phyloP scores from a whole-genome alignment of 495 filamentous ascomycete genomes.

The Staphylotrichum tortipilum region DNA sequence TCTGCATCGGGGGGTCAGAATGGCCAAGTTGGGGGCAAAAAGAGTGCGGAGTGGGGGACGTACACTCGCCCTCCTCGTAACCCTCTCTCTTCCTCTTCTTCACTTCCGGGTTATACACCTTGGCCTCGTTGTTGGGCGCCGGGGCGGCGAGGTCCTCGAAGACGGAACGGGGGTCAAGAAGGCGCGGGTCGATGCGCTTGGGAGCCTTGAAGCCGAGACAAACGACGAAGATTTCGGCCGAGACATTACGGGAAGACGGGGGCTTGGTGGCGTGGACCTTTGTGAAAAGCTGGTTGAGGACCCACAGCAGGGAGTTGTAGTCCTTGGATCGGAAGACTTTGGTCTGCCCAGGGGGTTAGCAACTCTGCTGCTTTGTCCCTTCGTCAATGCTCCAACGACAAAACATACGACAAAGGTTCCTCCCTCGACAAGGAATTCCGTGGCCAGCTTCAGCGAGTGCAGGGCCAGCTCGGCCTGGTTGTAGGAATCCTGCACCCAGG shows the following conservation, averaged over 20 bases:
- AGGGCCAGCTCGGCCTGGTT: conserved; percentile 93
- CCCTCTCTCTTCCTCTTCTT: conserved; percentile 96
- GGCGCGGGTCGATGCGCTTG: conserved; percentile 82
- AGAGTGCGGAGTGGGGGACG: neutral
- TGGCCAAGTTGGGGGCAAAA: neutral
- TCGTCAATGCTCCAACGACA: neutral
- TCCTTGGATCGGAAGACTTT: conserved; percentile 98
- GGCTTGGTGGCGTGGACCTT: conserved; percentile 97
- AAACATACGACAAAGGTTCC: conserved; percentile 66
- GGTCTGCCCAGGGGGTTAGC: conserved; percentile 35
- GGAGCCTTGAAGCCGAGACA: conserved; percentile 85
- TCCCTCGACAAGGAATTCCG: conserved; percentile 82
- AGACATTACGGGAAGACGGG: conserved; percentile 89
- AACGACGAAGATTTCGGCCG: conserved; percentile 96
- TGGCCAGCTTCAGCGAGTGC: conserved; percentile 85
- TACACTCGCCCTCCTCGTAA: conserved; percentile 88
- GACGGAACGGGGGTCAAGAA: conserved; percentile 81
- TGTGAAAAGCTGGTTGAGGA: conserved; percentile 91
- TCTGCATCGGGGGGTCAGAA: conserved; percentile 23
- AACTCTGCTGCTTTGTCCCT: too few species aligned
- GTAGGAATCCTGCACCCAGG: conserved; percentile 98
- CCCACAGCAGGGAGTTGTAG: conserved; percentile 93
- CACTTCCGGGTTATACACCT: conserved; percentile 92
- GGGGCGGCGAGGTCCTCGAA: conserved; percentile 89
- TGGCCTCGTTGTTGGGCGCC: conserved; percentile 91